Evolutionary conservation across 768 basidiomycete species (phyloP).

Genomic region (Tulasnella sp.): DNA sequence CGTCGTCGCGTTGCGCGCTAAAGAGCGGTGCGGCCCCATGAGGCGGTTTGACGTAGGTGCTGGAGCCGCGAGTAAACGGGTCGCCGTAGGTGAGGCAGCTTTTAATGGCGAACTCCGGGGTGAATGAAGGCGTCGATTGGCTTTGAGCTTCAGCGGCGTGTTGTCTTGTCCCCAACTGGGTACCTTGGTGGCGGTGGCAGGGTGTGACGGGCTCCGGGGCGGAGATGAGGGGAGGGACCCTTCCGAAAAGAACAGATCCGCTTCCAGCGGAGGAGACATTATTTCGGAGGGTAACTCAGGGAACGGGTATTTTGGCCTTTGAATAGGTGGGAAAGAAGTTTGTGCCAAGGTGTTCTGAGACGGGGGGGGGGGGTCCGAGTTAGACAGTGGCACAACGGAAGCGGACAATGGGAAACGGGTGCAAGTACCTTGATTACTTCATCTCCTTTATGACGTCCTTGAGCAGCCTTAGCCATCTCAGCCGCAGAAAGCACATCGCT

Average conservation of each 20-base stretch:
- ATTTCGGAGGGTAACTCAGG: constrained; percentile 26
- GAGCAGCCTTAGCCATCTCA: constrained; percentile 17
- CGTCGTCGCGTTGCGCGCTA: constrained; percentile 23
- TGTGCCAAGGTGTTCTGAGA: background rate
- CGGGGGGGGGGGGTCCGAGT: background rate
- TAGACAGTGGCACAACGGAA: background rate
- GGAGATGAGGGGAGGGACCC: background rate
- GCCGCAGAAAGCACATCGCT: constrained; percentile 21
- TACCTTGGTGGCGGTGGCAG: constrained; percentile 23
- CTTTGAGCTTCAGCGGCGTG: constrained; percentile 11
- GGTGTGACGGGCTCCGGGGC: background rate
- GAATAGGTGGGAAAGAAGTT: background rate
- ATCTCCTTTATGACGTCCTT: background rate
- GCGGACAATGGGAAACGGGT: constrained; percentile 3
- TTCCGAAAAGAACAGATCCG: constrained; percentile 17
- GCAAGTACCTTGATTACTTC: background rate
- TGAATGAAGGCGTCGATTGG: constrained; percentile 1
- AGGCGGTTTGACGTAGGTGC: constrained; percentile 18
- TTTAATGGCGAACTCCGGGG: constrained; percentile 16
- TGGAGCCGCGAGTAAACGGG: constrained; percentile 15
- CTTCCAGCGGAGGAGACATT: constrained; percentile 25
- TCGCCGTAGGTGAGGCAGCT: constrained; percentile 5
- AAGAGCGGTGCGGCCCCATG: constrained; percentile 15
- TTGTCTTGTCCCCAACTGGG: constrained; percentile 15
- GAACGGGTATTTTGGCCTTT: constrained; percentile 14